Evolutionary conservation across 2,329 filamentous ascomycete genomes (phyloP), one percentile per base, ranked within the genome.

Genomic region (Rhytidhysteron rufulum): DNA sequence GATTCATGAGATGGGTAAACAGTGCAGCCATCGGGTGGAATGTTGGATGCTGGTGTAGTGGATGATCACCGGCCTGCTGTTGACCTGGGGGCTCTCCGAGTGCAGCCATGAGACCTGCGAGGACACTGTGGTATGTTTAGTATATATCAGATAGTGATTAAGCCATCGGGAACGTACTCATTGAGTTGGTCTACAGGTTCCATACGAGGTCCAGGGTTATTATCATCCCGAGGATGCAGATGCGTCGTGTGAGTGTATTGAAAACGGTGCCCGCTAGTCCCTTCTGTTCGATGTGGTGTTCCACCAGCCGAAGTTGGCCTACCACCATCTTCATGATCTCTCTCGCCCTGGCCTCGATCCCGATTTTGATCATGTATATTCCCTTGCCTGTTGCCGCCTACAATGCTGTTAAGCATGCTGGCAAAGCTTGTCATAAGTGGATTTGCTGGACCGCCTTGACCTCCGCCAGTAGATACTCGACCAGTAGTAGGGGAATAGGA

Each of bases 161-260:
- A 24, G 17, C 20, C 6, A 9, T 15, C 35, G 30, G 24, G 31
- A 13, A 61, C 72, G 50, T 69, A 76, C 71, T 71, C 69, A 48
- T 66, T 54, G 39, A 80, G 48, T 42, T 71, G 72, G 40, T 70
- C 68, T 17, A 73, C 60, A 7, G 71, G 72, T 40, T 67, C 63
- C n/a, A 62, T 54, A 40, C 62, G 67, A 13, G 70, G 66, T 47
- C 75, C 76, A 29, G 75, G 67, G 20, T 63, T 62, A 50, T 77
- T 69, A 19, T 72, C 66, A 54, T 79, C 69, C 47, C 75, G 71
- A 24, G 78, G 77, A 38, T 60, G 62, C 31, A 78, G 54, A 35
- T 69, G 68, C 5, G 58, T 57, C 17, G 54, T 55, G 18, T 56
- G 48, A 13, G 54, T 50, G 33, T 66, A 65, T 16, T 53, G 56